phyloP scores from a whole-genome alignment of 768 basidiomycete species.

The Trametopsis cervina region DNA sequence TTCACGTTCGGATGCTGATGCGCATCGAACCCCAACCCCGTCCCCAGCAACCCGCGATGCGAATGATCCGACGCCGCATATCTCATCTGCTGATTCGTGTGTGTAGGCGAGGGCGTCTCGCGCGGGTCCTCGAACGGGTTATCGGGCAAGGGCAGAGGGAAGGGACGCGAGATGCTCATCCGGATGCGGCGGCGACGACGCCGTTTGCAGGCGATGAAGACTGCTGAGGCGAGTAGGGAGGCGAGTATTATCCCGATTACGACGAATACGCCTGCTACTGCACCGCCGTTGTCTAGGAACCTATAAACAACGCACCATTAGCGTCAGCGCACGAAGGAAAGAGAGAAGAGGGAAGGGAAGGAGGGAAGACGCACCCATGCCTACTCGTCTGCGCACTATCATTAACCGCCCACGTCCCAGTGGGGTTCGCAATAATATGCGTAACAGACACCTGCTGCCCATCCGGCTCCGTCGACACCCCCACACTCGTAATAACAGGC shows the following conservation, averaged over 20 bases:
- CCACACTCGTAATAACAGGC: constrained; percentile 38
- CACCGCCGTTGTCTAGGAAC: constrained; percentile 61
- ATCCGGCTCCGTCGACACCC: constrained; percentile 38
- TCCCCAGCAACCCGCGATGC: constrained; percentile 4
- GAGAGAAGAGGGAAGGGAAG: neutral
- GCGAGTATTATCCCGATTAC: constrained; percentile 53
- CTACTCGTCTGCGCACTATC: constrained; percentile 2
- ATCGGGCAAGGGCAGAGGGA: constrained; percentile 19
- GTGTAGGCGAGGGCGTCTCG: constrained; percentile 15
- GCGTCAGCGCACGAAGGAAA: neutral
- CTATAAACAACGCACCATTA: constrained; percentile 23
- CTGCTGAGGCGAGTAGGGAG: constrained; percentile 36
- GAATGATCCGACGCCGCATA: constrained; percentile 7
- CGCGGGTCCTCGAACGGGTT: constrained; percentile 32
- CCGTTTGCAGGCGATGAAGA: constrained; percentile 36
- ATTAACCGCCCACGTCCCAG: constrained; percentile 24
- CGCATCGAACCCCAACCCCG: constrained; percentile 1
- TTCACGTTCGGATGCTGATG: neutral
- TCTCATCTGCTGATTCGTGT: too few relatives aligned
- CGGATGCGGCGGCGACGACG: constrained; percentile 26
- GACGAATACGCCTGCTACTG: constrained; percentile 70
- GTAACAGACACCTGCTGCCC: constrained; percentile 43
- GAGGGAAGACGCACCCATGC: constrained; percentile 15
- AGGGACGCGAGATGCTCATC: constrained; percentile 17
- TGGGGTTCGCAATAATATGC: constrained; percentile 46